Evolutionary conservation across 2,329 filamentous ascomycete species (phyloP), one percentile per base, ranked within the genome.

Genomic region (Fusarium irregulare): DNA sequence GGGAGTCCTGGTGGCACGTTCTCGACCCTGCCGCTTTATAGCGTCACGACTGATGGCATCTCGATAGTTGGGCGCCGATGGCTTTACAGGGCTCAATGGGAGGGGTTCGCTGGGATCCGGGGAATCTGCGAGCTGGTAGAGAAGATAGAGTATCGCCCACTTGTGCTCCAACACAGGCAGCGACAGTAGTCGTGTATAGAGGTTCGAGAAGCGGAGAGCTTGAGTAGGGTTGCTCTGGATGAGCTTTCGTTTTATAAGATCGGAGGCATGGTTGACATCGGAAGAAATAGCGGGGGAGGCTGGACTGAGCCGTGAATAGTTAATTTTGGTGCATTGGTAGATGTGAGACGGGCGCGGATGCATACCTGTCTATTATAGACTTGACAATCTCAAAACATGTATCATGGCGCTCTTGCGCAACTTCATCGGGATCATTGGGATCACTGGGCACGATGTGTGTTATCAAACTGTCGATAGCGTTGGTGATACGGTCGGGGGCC

Each of bases 141-240:
- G 87, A 44, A 99, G 89, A 78, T 97, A 97, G 21, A 99, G 85
- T 71, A 99, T 98, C 5, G 92, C 93, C 94, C 94, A 98, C 86
- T 99, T 99, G 80, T 97, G 92, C 75, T 93, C 92, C 46, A 99
- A 86, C 8, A 98, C 94, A 1, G 94, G 94, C 71, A 98, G 89
- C n/a, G 93, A 92, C 27, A 98, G 85, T 20, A 99, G 87, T 60
- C 93, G 88, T 34, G 93, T 93, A 81, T 98, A 97, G 28, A 99
- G 87, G 76, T 97, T 97, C 25, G 93, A 92, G 80, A 98, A 97
- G 66, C 91, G 88, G 21, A 95, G 85, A 6, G 94, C 93, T 80
- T 94, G 92, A 69, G 87, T 92, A 47, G 88, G 88, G 76, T 93
- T 93, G 72, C 91, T 91, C 74, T 92, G 89, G 61, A 97, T 88